Base-by-base conservation (phyloP, 225 moss, liverwort and hornwort species). In the Marchantia paleacea region DNA sequence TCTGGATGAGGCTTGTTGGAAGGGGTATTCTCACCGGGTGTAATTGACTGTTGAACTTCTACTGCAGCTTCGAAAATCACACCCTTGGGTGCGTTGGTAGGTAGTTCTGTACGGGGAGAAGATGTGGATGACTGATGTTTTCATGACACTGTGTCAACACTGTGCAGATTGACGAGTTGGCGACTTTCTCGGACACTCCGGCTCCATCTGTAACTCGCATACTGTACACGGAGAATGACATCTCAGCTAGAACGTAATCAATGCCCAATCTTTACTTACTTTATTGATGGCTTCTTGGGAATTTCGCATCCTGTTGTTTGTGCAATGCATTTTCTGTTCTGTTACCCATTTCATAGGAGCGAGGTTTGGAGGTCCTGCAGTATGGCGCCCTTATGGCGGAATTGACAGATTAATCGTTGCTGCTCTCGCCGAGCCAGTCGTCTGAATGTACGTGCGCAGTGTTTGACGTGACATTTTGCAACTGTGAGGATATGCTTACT, bases 121-220 rank as follows among this genome's bases (percentile, higher is more conserved):
- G 24, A 22, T 19, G 31, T 19, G 29, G 54, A 20, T 52, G 48
- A 19, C 52, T 16, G 39, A 51, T 52, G 0, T 20, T 25, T 73
- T 73, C 52, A 13, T 79, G 55, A 70, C 52, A 7, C 29, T 28
- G 24, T 20, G 55, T 24, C 47, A 50, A 31, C 67, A 30, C n/a
- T 69, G 58, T 53, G 50, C 94, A 94, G 87, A 95, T 99, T 71
- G 94, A 99, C 68, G 90, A 91, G 81, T 91, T 99, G 10, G 93
- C 95, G 8, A 80, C 81, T 3, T 89, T 95, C 81, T 95, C 99
- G 12, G 99, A 95, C 85, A 90, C 99, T 18, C 94, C 92, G 0
- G 81, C 90, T 50, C 99, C 99, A 63, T 85, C 95, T 25, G 99
- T 99, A 30, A 99, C 95, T 9, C 99, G 99, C 74, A 76, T 95